Base-by-base conservation (phyloP, 106 monocot species). In the Hemerocallis citrina region DNA sequence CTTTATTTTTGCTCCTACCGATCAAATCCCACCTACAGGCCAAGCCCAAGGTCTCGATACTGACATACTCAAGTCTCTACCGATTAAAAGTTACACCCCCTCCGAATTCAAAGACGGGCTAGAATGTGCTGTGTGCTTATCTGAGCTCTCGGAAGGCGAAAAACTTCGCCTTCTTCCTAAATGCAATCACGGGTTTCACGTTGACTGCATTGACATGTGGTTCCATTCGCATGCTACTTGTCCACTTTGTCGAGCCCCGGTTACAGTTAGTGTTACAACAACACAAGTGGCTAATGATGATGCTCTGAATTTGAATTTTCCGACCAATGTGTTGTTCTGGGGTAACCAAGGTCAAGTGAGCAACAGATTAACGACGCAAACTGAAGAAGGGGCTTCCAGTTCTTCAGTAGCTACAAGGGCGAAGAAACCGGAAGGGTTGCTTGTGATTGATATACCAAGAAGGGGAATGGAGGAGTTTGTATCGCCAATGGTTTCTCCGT, bases 201-300 rank as follows among this genome's bases (percentile, higher is more conserved):
- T 77, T 13, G 55, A 74, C 13, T 85, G 85, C 77, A 85, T 85
- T 21, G 85, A 80, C 15, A 85, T 65, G 65, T 85, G 85, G 85
- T 63, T 85, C 10, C 67, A 63, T 48, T 80, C 80, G 16, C 70
- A 80, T 47, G 59, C 80, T 17, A 80, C 80, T 22, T 85, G 85
- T 48, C 85, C 85, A 11, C 47, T 85, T 14, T 85, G 85, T 69
- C 65, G 85, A 10, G n/a, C 59, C 36, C 36, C 77, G 4, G 66
- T 77, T 28, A 38, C 37, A 6, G 23, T 4, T n/a, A n/a, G n/a
- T n/a, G n/a, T n/a, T n/a, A n/a, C n/a, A n/a, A n/a, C n/a, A n/a
- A n/a, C n/a, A n/a, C n/a, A n/a, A n/a, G n/a, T n/a, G n/a, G n/a
- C n/a, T n/a, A n/a, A n/a, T n/a, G n/a, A n/a, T n/a, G n/a, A n/a